Percentiles rank a stretch among this genome's conserved stretches.
phyloP scores from a whole-genome alignment of 345 rosid genomes.

The Eucalyptus camaldulensis region DNA sequence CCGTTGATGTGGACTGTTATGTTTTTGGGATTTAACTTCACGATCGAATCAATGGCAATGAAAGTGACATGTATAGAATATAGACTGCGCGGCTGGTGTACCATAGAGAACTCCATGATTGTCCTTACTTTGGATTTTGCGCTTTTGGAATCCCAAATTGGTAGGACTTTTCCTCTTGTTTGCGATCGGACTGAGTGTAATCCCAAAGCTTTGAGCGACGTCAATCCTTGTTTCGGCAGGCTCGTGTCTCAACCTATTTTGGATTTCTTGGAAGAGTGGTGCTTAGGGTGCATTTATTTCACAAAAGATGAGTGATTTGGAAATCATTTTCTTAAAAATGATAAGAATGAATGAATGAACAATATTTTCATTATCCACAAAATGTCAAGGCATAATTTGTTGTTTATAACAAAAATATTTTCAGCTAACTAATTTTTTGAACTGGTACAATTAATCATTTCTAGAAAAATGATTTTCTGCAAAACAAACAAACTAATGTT shows the following conservation, averaged over 20 bases:
- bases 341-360: background rate
- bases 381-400: background rate
- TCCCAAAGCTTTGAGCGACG: background rate
- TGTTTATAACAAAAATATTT: background rate
- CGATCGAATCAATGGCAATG: background rate
- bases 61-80: background rate
- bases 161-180: background rate
- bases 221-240: background rate
- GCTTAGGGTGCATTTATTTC: background rate
- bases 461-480: background rate
- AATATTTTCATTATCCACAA: background rate
- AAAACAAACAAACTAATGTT: background rate
- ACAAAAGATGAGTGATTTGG: fast-evolving
- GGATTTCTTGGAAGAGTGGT: background rate
- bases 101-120: background rate
- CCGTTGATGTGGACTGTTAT: background rate
- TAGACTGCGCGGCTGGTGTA: background rate
- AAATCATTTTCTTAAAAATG: background rate
- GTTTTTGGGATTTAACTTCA: background rate
- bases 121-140: background rate
- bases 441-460: background rate
- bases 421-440: background rate
- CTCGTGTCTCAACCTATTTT: background rate
- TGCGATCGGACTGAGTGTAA: background rate
- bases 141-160: background rate